phyloP scores from a whole-genome alignment of 257 asterid species.

The Plantago ovata region DNA sequence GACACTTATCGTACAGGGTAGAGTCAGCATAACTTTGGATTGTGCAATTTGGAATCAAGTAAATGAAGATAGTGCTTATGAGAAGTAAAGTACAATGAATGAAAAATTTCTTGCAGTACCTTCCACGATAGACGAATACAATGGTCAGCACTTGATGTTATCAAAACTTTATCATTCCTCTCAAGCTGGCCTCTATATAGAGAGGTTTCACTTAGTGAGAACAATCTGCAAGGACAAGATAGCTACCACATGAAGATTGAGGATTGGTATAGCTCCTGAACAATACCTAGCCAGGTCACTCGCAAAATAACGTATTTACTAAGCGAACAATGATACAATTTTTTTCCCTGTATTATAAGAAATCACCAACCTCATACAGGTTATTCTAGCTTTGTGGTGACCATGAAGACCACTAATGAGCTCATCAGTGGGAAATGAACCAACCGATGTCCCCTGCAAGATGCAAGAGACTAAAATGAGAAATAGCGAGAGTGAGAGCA shows the following conservation, averaged over 20 bases:
- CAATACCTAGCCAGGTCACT: slow-evolving; percentile 2
- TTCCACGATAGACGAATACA: slow-evolving; percentile 70
- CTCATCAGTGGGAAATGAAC: slow-evolving; percentile 26
- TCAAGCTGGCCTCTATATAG: slow-evolving; percentile 29
- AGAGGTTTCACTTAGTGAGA: slow-evolving; percentile 39
- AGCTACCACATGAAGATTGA: neutral
- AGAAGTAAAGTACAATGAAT: neutral
- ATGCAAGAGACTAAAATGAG: neutral
- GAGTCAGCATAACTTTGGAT: neutral
- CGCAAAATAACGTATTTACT: no score
- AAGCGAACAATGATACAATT: no score
- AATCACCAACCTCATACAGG: slow-evolving; percentile 60
- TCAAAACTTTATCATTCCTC: slow-evolving; percentile 45
- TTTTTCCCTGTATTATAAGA: slow-evolving; percentile 10
- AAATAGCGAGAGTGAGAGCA: neutral
- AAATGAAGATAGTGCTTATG: neutral
- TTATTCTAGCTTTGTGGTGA: slow-evolving; percentile 64
- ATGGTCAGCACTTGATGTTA: slow-evolving; percentile 78
- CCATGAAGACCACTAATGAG: slow-evolving; percentile 25
- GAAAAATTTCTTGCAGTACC: slow-evolving; percentile 34
- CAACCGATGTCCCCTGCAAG: slow-evolving; percentile 53
- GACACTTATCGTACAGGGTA: slow-evolving; percentile 6
- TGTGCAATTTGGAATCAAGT: slow-evolving; percentile 1
- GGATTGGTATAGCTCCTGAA: slow-evolving; percentile 2
- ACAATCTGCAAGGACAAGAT: slow-evolving; percentile 43